phyloP scores from a whole-genome alignment of 1,139 yeast species.

The Taphrina wiesneri region DNA sequence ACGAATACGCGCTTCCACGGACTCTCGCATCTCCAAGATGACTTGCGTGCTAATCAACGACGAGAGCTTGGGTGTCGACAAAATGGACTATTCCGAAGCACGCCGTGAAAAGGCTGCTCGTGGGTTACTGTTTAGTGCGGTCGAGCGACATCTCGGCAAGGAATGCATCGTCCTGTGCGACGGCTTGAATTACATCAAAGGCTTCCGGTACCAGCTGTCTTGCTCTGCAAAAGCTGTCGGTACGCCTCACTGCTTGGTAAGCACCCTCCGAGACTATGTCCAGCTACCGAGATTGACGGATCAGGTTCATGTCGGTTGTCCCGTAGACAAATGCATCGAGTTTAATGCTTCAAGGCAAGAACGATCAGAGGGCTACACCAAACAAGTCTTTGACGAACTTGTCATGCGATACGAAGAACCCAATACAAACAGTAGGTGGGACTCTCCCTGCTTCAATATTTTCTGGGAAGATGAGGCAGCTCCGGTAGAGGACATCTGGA shows the following conservation, averaged over 20 bases:
- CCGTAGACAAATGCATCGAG: conserved; percentile 59
- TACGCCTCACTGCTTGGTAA: conserved; percentile 73
- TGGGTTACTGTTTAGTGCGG: conserved; percentile 84
- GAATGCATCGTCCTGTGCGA: conserved; percentile 78
- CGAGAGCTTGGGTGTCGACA: conserved; percentile 70
- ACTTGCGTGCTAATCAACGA: conserved; percentile 73
- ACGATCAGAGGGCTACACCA: conserved; percentile 39
- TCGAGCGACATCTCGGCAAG: conserved; percentile 72
- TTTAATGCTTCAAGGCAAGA: conserved; percentile 54
- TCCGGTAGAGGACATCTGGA: conserved; percentile 73
- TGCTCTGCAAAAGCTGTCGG: conserved; percentile 86
- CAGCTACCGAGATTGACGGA: not conserved
- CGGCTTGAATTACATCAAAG: conserved; percentile 86
- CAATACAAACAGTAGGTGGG: conserved; percentile 84
- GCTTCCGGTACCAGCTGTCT: conserved; percentile 87
- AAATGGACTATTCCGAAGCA: conserved; percentile 60
- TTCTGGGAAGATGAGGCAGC: conserved; percentile 55
- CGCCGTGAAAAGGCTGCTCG: conserved; percentile 75
- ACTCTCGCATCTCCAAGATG: conserved; percentile 55
- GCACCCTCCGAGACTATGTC: not conserved
- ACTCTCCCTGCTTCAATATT: conserved; percentile 82
- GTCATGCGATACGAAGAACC: conserved; percentile 94
- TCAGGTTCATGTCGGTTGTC: conserved; percentile 66
- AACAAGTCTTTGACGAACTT: conserved; percentile 56
- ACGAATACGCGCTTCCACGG: conserved; percentile 50